Conservation (phyloP, 1,284 basidiomycete genomes). For the Papiliotrema fonsecae region DNA sequence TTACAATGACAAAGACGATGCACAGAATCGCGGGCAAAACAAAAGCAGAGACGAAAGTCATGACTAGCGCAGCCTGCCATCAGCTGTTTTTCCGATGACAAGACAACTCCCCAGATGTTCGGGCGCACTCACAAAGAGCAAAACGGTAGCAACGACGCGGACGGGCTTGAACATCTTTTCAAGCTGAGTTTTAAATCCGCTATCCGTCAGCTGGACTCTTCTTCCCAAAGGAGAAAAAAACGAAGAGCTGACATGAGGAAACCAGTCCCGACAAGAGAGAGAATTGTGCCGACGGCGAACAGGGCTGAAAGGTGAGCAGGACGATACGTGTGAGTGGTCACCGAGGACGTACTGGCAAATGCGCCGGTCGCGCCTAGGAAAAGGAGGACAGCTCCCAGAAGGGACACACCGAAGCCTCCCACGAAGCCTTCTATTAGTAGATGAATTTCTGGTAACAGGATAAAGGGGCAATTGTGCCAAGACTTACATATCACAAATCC, state of each 20-base stretch:
- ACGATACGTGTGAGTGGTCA: background rate
- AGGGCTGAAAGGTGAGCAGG: conserved; percentile 56
- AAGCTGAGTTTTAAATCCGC: conserved; percentile 69
- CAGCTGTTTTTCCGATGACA: too few relatives aligned
- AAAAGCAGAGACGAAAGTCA: conserved; percentile 78
- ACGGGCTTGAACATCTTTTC: conserved; percentile 92
- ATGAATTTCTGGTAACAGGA: background rate
- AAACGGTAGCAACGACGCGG: conserved; percentile 72
- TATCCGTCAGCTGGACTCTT: conserved; percentile 8
- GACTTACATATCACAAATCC: conserved; percentile 75
- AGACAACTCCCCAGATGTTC: too few relatives aligned
- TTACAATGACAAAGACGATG: conserved; percentile 74
- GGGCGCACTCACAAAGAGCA: conserved; percentile 72
- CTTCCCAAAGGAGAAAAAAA: conserved; percentile 2
- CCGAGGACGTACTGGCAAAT: conserved; percentile 64
- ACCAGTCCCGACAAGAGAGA: conserved; percentile 80
- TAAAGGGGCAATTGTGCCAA: too few relatives aligned
- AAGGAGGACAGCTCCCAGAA: conserved; percentile 74
- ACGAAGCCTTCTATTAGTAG: conserved; percentile 54
- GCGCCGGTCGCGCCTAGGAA: conserved; percentile 64
- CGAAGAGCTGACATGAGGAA: conserved; percentile 65
- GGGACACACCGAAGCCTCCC: conserved; percentile 69
- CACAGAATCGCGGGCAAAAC: conserved; percentile 44
- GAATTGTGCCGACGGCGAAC: conserved; percentile 74
- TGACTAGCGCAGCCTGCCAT: too few relatives aligned